Base-by-base conservation (phyloP, 2,329 filamentous ascomycete species). In the Phaeosphaeriaceae sp. region DNA sequence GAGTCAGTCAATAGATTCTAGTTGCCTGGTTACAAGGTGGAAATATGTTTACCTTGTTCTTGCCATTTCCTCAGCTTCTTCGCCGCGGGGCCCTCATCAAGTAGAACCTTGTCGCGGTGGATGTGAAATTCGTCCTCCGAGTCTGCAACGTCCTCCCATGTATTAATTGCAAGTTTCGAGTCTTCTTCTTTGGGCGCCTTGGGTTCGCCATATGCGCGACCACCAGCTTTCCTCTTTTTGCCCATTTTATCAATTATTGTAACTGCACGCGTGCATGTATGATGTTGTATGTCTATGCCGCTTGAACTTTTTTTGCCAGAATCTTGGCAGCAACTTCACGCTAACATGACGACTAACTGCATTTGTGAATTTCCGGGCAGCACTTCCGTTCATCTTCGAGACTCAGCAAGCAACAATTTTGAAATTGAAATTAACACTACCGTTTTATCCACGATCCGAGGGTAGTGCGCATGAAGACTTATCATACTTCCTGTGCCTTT, bases 61-160 rank as follows among this genome's bases (percentile, higher is more conserved):
- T 86, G 80, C 50, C 82, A 75, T 61, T 86, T 88, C 63, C 87
- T 85, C 66, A 87, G 81, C 58, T 90, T 86, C 77, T 97, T 97
- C 23, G 86, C 86, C 32, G 85, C 83, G 12, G 88, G 90, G 28
- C 82, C 88, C 60, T 96, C 91, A 23, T 96, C 90, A 30, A 99
- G 81, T 65, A 93, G 75, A 55, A 99, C 86, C 68, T 90, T 88
- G 74, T 99, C 94, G 58, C 89, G 85, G 57, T 92, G 88, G 51
- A 92, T 80, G 66, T 93, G 90, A 72, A 96, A 96, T 70, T 96
- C 91, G 73, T 99, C 94, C 72, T 96, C 91, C 1, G 92, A 95
- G 71, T 97, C 88, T 58, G 92, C 90, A 62, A 99, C 87, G 74
- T 96, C 91, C 73, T 93, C 87, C 73, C 83, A 93, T 2, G 84